phyloP scores from a whole-genome alignment of 352 stramenopile species.

The Globisporangium polare region DNA sequence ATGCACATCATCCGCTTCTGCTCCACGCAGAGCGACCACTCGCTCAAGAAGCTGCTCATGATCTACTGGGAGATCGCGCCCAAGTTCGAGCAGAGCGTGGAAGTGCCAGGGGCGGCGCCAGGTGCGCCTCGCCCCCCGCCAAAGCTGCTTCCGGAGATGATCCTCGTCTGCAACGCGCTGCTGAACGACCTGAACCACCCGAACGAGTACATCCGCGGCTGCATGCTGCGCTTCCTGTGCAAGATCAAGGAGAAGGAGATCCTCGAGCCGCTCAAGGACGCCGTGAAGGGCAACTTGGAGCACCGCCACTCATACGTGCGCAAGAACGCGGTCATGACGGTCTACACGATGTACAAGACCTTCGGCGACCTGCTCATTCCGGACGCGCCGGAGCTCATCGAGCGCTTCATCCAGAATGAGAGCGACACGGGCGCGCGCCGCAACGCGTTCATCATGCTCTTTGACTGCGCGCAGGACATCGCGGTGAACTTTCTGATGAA shows the following conservation, averaged over 20 bases:
- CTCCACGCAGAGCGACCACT: slow-evolving; percentile 98
- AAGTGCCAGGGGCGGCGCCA: slow-evolving; percentile 18
- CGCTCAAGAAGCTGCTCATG: slow-evolving; percentile 99
- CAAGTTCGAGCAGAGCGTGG: slow-evolving; percentile 92
- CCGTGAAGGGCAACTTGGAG: slow-evolving; percentile 96
- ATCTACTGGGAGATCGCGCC: slow-evolving; percentile 99
- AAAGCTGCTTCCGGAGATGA: slow-evolving; percentile 99
- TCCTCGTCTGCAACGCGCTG: slow-evolving; percentile 99
- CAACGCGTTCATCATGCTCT: slow-evolving; percentile 99
- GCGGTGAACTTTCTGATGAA: slow-evolving; percentile 98
- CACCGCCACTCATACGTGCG: slow-evolving; percentile 99
- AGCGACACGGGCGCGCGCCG: slow-evolving; percentile 92
- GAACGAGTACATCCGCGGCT: slow-evolving; percentile 99
- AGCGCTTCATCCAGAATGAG: slow-evolving; percentile 92
- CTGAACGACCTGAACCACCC: slow-evolving; percentile 99
- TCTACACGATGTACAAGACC: slow-evolving; percentile 98
- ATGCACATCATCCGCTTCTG: slow-evolving; percentile 99
- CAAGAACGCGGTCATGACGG: slow-evolving; percentile 97
- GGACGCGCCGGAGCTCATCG: slow-evolving; percentile 98
- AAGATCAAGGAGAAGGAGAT: slow-evolving; percentile 99
- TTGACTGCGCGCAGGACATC: slow-evolving; percentile 96
- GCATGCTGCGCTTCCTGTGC: slow-evolving; percentile 99
- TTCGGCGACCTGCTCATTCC: slow-evolving; percentile 94
- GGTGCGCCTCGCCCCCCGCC: slow-evolving; percentile 36
- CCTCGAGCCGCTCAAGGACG: slow-evolving; percentile 84